Evolutionary conservation across 1,284 basidiomycete species (phyloP).

Genomic region (Phenoliferia sp.): DNA sequence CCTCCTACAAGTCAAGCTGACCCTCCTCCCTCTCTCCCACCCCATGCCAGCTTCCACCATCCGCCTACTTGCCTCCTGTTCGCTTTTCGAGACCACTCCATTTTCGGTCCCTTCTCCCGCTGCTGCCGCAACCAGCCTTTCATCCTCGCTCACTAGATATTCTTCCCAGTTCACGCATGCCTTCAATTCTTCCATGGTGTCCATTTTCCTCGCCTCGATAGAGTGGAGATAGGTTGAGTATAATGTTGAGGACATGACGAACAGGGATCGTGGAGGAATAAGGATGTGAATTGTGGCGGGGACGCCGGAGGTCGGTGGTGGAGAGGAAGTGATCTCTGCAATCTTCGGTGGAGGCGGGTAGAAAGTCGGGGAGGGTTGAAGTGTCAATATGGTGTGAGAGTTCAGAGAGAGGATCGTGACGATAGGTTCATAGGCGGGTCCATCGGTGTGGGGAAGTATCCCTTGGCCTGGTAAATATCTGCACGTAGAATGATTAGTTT

Average conservation of each 20-base stretch:
- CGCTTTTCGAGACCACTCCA: conserved; percentile 45
- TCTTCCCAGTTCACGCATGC: conserved; percentile 49
- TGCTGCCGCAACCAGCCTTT: conserved; percentile 48
- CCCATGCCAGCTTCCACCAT: conserved; percentile 18
- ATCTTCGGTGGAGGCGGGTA: conserved; percentile 2
- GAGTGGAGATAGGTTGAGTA: conserved; percentile 71
- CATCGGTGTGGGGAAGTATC: conserved; percentile 94
- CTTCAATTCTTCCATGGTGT: conserved; percentile 5
- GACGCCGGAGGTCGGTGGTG: neutral
- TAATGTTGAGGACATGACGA: conserved; percentile 65
- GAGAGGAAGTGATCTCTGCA: neutral
- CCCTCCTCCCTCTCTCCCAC: conserved; percentile 58
- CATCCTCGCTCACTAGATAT: conserved; percentile 28
- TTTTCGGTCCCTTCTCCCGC: conserved; percentile 50
- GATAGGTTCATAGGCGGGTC: conserved; percentile 76
- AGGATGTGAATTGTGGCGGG: conserved; percentile 55
- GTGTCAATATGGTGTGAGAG: conserved; percentile 74
- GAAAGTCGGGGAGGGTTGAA: conserved; percentile 43
- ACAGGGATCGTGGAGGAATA: conserved; percentile 71
- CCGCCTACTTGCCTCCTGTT: conserved; percentile 30
- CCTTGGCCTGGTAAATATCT: conserved; percentile 79
- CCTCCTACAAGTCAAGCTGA: conserved; percentile 83
- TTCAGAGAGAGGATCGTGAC: conserved; percentile 86
- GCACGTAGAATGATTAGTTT: conserved; percentile 32
- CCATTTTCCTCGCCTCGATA: conserved; percentile 48